phyloP scores from a whole-genome alignment of 495 filamentous ascomycete species.

The Cercophora scortea region DNA sequence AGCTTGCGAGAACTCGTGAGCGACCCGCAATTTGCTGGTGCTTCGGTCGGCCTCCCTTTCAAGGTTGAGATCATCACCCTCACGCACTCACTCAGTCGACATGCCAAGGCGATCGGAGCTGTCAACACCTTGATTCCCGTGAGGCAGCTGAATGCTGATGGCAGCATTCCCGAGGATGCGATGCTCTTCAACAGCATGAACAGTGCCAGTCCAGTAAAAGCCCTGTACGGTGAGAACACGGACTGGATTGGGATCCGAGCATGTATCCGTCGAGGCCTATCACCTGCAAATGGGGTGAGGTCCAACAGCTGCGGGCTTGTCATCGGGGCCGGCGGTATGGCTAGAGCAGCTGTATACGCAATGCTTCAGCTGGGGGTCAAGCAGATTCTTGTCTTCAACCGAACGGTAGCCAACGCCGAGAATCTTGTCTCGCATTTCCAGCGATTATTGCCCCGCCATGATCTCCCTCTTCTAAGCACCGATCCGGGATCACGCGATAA shows the following conservation, averaged over 20 bases:
- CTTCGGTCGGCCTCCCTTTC: conserved; percentile 65
- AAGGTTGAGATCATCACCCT: conserved; percentile 59
- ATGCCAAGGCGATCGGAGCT: conserved; percentile 66
- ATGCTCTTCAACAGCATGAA: conserved; percentile 51
- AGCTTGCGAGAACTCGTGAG: conserved; percentile 52
- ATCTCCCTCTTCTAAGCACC: conserved; percentile 38
- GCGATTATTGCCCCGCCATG: conserved; percentile 17
- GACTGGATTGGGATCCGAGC: conserved; percentile 65
- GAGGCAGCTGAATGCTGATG: conserved; percentile 48
- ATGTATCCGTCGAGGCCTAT: conserved; percentile 61
- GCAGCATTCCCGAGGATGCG: conserved; percentile 50
- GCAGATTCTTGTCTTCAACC: conserved; percentile 64
- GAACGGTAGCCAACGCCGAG: conserved; percentile 51
- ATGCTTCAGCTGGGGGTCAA: conserved; percentile 68
- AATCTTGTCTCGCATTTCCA: conserved; percentile 62
- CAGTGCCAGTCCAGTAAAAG: conserved; percentile 53
- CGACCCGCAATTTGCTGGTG: conserved; percentile 60
- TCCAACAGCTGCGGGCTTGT: conserved; percentile 56
- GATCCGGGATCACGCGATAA: conserved; percentile 34
- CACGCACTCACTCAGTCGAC: conserved; percentile 57
- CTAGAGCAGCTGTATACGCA: conserved; percentile 64
- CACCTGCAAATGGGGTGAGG: conserved; percentile 64
- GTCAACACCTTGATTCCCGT: conserved; percentile 70
- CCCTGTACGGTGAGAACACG: conserved; percentile 70
- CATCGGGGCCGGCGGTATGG: conserved; percentile 72